phyloP scores from a whole-genome alignment of 2,329 filamentous ascomycete genomes.

The Beauveria sp. region DNA sequence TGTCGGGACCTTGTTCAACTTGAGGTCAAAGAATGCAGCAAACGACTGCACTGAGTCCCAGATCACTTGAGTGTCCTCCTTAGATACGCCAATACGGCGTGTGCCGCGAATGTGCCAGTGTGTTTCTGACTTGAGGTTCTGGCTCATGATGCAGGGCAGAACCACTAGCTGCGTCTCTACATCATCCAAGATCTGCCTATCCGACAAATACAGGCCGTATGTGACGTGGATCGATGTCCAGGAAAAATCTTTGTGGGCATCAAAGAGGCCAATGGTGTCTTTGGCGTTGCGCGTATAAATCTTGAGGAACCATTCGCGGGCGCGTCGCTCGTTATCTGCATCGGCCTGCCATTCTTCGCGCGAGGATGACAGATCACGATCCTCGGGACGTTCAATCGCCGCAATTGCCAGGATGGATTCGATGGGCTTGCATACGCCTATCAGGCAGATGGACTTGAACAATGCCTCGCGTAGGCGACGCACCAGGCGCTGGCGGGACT shows the following conservation, averaged over 20 bases:
- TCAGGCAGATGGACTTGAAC: constrained; percentile 48
- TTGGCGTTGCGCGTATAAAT: constrained; percentile 45
- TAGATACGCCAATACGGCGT: constrained; percentile 20
- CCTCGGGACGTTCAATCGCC: constrained; percentile 41
- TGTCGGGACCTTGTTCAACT: constrained; percentile 19
- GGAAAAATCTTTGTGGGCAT: constrained; percentile 31
- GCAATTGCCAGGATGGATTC: constrained; percentile 51
- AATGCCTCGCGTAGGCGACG: constrained; percentile 48
- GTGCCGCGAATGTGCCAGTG: constrained; percentile 40
- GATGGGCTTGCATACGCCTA: constrained; percentile 56
- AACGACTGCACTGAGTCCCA: constrained; percentile 20
- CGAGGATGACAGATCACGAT: constrained; percentile 47
- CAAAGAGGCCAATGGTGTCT: constrained; percentile 26
- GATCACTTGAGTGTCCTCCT: constrained; percentile 19
- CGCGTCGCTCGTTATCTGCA: constrained; percentile 43
- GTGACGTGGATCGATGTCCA: constrained; percentile 49
- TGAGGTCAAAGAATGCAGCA: constrained; percentile 19
- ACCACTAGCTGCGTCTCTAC: constrained; percentile 49
- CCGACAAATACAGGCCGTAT: constrained; percentile 50
- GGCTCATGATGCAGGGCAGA: constrained; percentile 48
- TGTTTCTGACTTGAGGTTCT: constrained; percentile 44
- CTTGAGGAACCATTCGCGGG: constrained; percentile 46
- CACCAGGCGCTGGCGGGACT: constrained; percentile 38
- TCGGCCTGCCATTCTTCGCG: constrained; percentile 53
- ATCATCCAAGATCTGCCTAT: constrained; percentile 45